Evolutionary conservation across 1,284 basidiomycete genomes (phyloP), one percentile per base, ranked within the genome.

Genomic region (Gomphus bonarii): DNA sequence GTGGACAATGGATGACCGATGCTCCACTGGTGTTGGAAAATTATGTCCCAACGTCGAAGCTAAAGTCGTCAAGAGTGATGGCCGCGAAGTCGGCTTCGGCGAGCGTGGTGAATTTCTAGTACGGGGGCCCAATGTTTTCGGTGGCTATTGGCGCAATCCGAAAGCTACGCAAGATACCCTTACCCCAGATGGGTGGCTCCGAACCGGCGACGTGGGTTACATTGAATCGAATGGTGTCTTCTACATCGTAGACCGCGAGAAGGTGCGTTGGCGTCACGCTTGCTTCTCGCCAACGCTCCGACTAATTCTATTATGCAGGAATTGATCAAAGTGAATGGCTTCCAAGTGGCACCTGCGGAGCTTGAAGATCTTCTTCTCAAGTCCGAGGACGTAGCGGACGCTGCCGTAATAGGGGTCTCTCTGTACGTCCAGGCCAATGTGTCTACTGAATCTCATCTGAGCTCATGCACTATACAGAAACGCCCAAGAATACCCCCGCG

Each of bases 21-120:
- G 49, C 54, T 50, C 51, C 38, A 52, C 56, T 30, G 56, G 56
- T 30, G 56, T 58, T 10, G 61, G 61, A 1, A 58, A 57, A 22
- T 56, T 62, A 11, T 48, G 60, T 30, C 60, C 58, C 22, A 60
- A 60, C 47, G 57, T 59, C 12, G 64, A 64, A 76, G 77, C n/a
- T 76, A 80, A 63, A 40, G 56, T 57, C 60, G 79, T 28, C 74
- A 73, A 69, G 60, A 77, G 16, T 20, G 52, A 55, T 30, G 52
- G 48, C 8, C 44, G 53, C 36, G 73, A 77, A 61, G 71, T 68
- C 11, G 61, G 63, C 22, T 74, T 75, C 1, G 79, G 77, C 14
- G 71, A 82, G 59, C 70, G 79, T 0, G 92, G 93, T 5, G 92
- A 95, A 68, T 66, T 95, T 8, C 91, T 88, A 85, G 61, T 93